These are phyloP conservation scores for Trichophyton verrucosum DNA, from an alignment of 2,329 filamentous ascomycete genomes.

Conservation along the genomic window DNA sequence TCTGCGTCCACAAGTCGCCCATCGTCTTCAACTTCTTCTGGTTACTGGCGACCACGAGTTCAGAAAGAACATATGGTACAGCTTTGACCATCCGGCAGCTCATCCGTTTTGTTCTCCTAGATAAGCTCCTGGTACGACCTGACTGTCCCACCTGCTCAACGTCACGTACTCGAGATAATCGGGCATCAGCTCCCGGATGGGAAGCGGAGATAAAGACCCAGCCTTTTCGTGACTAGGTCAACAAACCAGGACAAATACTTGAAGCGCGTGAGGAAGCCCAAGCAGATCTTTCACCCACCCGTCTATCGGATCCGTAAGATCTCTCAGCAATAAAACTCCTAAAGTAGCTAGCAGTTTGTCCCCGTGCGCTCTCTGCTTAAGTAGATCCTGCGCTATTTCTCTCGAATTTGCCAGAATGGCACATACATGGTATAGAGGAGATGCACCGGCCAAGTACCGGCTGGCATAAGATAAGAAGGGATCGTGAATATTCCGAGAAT, in stretches of 20 bases:
- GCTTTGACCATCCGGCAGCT: not conserved
- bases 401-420: constrained; percentile 8
- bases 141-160: not conserved
- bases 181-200: not conserved
- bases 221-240: not conserved
- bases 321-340: not conserved
- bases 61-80: not conserved
- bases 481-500: not conserved
- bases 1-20: not conserved
- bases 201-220: not conserved
- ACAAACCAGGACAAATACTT: not conserved
- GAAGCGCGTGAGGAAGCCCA: not conserved
- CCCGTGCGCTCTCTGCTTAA: not conserved
- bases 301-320: not conserved
- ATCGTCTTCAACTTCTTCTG: not conserved
- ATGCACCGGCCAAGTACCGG: constrained; percentile 7
- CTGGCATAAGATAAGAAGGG: not conserved
- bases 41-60: not conserved
- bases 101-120: not conserved
- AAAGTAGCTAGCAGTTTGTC: not conserved
- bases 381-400: not conserved
- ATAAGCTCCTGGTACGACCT: not conserved
- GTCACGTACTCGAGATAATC: not conserved
- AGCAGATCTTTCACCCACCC: not conserved
- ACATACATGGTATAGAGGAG: constrained; percentile 13